A percentile compares a stretch with the other conserved stretches of the same genome.
phyloP scores from a whole-genome alignment of 257 asterid species.

The Sherardia arvensis region DNA sequence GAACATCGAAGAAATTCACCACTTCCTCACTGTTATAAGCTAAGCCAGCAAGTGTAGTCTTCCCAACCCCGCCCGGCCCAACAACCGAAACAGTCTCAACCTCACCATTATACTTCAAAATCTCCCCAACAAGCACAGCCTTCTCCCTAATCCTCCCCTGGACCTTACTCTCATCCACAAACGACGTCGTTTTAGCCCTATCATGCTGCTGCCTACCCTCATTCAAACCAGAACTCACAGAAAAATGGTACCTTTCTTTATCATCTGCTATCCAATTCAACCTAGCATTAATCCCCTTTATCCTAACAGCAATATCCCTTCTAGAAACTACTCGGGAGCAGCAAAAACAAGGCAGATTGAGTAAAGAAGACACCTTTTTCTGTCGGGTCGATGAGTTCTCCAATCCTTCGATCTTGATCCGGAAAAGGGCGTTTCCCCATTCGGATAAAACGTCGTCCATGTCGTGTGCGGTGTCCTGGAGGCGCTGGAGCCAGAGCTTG shows the following conservation, averaged over 20 bases:
- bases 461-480: constrained; percentile 43
- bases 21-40: constrained; percentile 17
- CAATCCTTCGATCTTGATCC: constrained; percentile 17
- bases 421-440: constrained; percentile 32
- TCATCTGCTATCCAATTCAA: constrained; percentile 30
- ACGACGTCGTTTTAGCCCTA: constrained; percentile 11
- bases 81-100: constrained; percentile 21
- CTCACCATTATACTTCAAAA: constrained; percentile 12
- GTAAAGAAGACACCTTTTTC: constrained; percentile 36
- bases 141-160: constrained; percentile 22
- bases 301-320: constrained; percentile 44
- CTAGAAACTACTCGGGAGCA: constrained; percentile 27
- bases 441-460: constrained; percentile 58
- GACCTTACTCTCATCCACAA: constrained; percentile 13
- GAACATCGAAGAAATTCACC: constrained; percentile 10
- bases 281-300: constrained; percentile 30
- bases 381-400: constrained; percentile 18
- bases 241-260: constrained; percentile 36
- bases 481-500: constrained; percentile 46
- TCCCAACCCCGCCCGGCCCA: constrained; percentile 41
- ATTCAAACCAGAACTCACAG: background rate
- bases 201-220: background rate
- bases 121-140: constrained; percentile 12
- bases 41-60: constrained; percentile 33
- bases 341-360: constrained; percentile 26